Evolutionary conservation across 106 monocot species (phyloP), one percentile per base, ranked within the genome.

Genomic region (Dioscorea alata): DNA sequence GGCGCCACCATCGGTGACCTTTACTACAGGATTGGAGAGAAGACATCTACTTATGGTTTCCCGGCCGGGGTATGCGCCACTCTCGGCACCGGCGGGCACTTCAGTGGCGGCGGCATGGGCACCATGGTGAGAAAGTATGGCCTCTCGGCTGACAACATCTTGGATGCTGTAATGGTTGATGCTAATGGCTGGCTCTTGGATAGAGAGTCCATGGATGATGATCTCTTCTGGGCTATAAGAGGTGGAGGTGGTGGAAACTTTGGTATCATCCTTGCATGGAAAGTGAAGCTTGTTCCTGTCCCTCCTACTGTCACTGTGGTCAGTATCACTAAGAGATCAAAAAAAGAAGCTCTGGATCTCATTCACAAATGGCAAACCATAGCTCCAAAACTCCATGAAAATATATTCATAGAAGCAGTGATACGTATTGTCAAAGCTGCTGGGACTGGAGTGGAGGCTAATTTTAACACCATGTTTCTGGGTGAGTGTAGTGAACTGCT

Each of bases 221-320:
- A 49, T 23, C 48, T 49, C 22, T 66, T 66, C 65, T 66, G 65
- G 65, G 65, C 71, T 14, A 71, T 71, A 23, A 71, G 84, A 53
- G 86, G 86, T 3, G 86, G 82, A 0, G 86, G 79, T 5, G 78
- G 60, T 2, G 69, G 67, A 10, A 85, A 85, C 72, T 85, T 85
- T 48, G 82, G 82, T 28, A 33, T 82, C 50, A 31, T 85, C 12
- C 10, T 88, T 10, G 71, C 82, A 4, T 89, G 72, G 71, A 85
- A 80, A 53, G 33, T 83, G 1, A 74, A 24, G 21, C 33, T 76
- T 14, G 74, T 82, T 2, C 61, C 51, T 12, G 72, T 89, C 1
- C 79, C 89, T 12, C 59, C 70, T 1, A 75, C 21, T 5, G 69
- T 85, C 13, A 68, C 82, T 1, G 65, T 82, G 15, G 76, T 82